Conservation (phyloP, 176 grass and related monocot species). For the Aegilops speltoides region DNA sequence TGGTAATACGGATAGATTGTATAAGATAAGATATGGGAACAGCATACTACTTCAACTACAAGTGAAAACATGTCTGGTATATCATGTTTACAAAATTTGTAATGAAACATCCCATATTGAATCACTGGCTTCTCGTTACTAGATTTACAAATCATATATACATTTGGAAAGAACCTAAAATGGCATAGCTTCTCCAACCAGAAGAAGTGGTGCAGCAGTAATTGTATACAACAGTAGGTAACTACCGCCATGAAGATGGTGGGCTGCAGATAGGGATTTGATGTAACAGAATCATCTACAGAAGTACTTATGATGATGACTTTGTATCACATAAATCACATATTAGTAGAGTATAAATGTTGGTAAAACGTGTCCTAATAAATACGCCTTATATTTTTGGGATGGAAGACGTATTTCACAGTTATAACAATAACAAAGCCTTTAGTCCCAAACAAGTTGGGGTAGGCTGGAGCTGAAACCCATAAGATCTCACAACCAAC, state of each 20-base stretch:
- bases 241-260: not conserved
- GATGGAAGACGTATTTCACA: not conserved
- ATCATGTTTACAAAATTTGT: not conserved
- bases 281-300: not conserved
- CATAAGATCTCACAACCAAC: too few species aligned
- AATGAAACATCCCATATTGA: not conserved
- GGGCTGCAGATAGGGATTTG: not conserved
- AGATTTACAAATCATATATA: not conserved
- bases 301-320: not conserved
- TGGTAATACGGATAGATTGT: not conserved
- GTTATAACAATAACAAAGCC: too few species aligned
- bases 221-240: not conserved
- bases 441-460: too few species aligned
- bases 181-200: not conserved
- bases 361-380: not conserved
- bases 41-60: not conserved
- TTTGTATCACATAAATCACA: not conserved
- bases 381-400: not conserved
- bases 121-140: not conserved
- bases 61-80: conserved; percentile 4
- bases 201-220: not conserved
- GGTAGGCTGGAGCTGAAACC: too few species aligned
- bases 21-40: conserved; percentile 1
- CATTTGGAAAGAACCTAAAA: not conserved
- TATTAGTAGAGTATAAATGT: not conserved